phyloP scores from a whole-genome alignment of 2,329 filamentous ascomycete species.

The Rachicladosporium sp. region DNA sequence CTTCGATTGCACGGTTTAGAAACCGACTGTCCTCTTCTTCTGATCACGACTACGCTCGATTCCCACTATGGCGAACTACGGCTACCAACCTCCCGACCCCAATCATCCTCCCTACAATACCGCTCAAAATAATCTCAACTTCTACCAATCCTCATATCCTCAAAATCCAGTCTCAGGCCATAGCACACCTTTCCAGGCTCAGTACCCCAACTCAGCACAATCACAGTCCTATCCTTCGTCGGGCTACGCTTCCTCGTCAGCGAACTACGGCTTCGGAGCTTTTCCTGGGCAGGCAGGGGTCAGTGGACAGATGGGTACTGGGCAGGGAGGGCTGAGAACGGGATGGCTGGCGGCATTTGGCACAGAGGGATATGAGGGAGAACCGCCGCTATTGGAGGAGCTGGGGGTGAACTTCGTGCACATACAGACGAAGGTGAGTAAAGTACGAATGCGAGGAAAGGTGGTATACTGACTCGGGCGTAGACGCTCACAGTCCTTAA shows the following conservation, averaged over 20 bases:
- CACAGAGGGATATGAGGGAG: slow-evolving; percentile 89
- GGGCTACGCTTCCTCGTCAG: slow-evolving; percentile 38
- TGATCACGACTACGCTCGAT: too few relatives aligned
- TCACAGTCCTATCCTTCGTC: slow-evolving; percentile 35
- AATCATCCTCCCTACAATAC: slow-evolving; percentile 23
- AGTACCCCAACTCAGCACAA: slow-evolving; percentile 29
- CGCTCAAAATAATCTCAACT: slow-evolving; percentile 82
- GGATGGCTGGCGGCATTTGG: slow-evolving; percentile 95
- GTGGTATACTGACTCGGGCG: slow-evolving; percentile 6
- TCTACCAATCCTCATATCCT: slow-evolving; percentile 81
- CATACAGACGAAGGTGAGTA: slow-evolving; percentile 76
- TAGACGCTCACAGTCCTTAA: slow-evolving; percentile 93
- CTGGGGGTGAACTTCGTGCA: slow-evolving; percentile 93
- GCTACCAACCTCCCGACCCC: slow-evolving; percentile 28
- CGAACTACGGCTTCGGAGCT: slow-evolving; percentile 36
- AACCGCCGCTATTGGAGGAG: slow-evolving; percentile 87
- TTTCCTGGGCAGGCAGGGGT: slow-evolving; percentile 46
- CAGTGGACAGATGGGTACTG: slow-evolving; percentile 75
- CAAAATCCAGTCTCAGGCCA: slow-evolving; percentile 40
- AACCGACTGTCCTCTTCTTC: too few relatives aligned
- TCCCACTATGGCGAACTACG: slow-evolving; percentile 32
- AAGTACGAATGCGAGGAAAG: not conserved
- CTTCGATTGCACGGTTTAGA: too few relatives aligned
- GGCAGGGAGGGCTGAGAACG: slow-evolving; percentile 78
- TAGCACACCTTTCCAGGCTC: slow-evolving; percentile 37